Conservation (phyloP, 208 protist genomes). For the Trypanosoma platydactyli region DNA sequence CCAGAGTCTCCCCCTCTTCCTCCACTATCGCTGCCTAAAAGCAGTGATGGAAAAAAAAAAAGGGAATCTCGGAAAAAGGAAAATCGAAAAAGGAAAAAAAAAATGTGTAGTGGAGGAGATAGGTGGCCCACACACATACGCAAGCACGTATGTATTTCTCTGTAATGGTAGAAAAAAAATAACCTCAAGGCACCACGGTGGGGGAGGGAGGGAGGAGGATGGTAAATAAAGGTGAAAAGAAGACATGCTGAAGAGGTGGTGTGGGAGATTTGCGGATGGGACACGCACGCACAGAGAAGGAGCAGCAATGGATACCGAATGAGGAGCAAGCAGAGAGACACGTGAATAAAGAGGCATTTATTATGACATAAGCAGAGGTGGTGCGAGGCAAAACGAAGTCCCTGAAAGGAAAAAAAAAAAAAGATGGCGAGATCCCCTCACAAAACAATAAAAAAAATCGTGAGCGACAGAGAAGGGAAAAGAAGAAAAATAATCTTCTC, state of each 20-base stretch:
- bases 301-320: neutral
- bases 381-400: neutral
- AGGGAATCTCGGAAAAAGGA: constrained; percentile 2
- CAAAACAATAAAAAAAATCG: constrained; percentile 6
- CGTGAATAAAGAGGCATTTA: no score
- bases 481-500: constrained; percentile 1
- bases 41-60: neutral
- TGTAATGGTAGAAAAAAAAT: neutral
- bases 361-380: neutral
- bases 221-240: no score
- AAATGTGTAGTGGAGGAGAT: neutral
- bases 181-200: no score
- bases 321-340: neutral
- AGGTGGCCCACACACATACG: no score
- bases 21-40: no score
- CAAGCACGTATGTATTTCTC: neutral
- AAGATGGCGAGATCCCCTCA: neutral
- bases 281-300: no score
- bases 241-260: no score
- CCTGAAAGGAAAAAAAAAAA: constrained; percentile 18
- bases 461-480: neutral
- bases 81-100: constrained; percentile 5
- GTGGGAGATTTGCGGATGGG: no score
- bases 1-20: no score
- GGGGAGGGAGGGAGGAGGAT: neutral